Percentiles rank a stretch among this genome's conserved stretches.
Evolutionary conservation across 2,329 filamentous ascomycete species (phyloP).

Genomic region (Pseudogymnoascus sp.): DNA sequence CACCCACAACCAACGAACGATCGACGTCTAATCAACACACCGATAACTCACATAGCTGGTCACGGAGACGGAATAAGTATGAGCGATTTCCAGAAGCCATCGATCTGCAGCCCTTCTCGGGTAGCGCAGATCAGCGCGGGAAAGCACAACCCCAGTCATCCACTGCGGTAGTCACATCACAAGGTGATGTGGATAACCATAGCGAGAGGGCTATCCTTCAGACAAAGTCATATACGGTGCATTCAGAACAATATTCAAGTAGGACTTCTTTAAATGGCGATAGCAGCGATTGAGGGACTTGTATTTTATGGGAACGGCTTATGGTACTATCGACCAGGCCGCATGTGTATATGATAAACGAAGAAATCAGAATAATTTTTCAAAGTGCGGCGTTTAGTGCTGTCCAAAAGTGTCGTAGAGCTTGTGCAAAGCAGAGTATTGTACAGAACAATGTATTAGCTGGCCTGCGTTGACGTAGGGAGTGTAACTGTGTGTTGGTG

Average conservation of each 20-base stretch:
- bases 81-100: background rate
- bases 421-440: no score
- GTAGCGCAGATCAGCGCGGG: background rate
- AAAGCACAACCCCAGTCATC: background rate
- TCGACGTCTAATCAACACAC: background rate
- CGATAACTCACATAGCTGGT: background rate
- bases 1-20: background rate
- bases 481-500: background rate
- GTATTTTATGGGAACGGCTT: background rate
- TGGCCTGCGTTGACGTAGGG: no score
- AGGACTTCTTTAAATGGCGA: background rate
- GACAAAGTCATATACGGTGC: slow-evolving; percentile 6
- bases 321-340: background rate
- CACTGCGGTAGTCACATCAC: background rate
- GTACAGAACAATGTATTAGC: no score
- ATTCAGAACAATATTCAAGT: background rate
- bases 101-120: background rate
- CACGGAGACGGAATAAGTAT: background rate
- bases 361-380: no score
- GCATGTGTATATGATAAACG: background rate
- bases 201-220: slow-evolving; percentile 11
- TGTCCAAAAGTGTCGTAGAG: no score
- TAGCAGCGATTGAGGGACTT: background rate
- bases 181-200: slow-evolving; percentile 4
- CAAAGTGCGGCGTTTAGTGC: no score